Evolutionary conservation across 1,284 basidiomycete species (phyloP).

Genomic region (Tetrapyrgos nigripes): DNA sequence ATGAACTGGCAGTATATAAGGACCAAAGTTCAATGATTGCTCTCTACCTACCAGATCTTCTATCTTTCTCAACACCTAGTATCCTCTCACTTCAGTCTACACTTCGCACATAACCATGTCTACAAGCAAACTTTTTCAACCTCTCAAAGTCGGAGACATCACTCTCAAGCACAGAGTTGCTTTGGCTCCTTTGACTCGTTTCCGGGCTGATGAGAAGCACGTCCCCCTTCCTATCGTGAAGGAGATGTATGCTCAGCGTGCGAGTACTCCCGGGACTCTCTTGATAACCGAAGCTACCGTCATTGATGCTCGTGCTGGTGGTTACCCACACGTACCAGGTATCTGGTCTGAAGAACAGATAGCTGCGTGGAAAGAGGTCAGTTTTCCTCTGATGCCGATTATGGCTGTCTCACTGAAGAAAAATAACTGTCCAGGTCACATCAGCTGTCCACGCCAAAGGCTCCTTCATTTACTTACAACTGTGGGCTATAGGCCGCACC

Average conservation of each 20-base stretch:
- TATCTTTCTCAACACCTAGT: no score
- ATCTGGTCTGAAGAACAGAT: constrained; percentile 50
- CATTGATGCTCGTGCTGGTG: constrained; percentile 42
- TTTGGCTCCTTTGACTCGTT: constrained; percentile 52
- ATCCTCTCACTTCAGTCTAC: no score
- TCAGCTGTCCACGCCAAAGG: constrained; percentile 44
- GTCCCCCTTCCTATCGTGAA: constrained; percentile 30
- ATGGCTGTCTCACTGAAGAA: neutral
- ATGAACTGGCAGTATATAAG: neutral
- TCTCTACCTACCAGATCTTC: no score
- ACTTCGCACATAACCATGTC: neutral
- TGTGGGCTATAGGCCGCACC: constrained; percentile 53
- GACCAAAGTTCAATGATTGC: no score
- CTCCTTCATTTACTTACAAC: constrained; percentile 50
- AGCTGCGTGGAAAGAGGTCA: constrained; percentile 48
- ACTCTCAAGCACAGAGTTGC: constrained; percentile 51
- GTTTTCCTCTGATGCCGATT: constrained; percentile 12
- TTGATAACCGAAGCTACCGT: constrained; percentile 53
- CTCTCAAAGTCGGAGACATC: constrained; percentile 47
- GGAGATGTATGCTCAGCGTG: constrained; percentile 53
- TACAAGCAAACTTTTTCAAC: constrained; percentile 45
- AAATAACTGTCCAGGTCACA: constrained; percentile 31
- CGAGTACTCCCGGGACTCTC: constrained; percentile 45
- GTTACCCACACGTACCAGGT: constrained; percentile 40
- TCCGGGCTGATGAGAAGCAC: constrained; percentile 10